phyloP scores from a whole-genome alignment of 2,329 filamentous ascomycete species.

The Neurospora crassa region DNA sequence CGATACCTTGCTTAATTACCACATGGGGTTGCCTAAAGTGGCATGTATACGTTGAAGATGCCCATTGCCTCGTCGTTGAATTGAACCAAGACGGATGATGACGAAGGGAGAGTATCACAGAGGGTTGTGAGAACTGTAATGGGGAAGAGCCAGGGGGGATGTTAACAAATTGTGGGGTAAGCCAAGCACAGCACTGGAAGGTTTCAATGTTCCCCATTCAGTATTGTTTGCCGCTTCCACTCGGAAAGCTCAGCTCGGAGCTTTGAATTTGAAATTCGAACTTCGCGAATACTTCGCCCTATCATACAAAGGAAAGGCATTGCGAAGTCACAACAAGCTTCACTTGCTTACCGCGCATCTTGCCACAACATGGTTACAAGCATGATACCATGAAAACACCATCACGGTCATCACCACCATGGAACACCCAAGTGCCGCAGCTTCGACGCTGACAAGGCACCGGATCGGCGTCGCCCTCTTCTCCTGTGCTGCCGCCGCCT shows the following conservation, averaged over 20 bases:
- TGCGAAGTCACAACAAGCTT: not conserved
- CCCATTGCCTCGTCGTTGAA: not conserved
- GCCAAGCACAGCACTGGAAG: not conserved
- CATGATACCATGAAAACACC: not conserved
- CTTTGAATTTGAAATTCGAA: not conserved
- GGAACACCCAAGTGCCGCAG: conserved; percentile 26
- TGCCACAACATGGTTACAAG: not conserved
- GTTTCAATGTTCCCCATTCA: not conserved
- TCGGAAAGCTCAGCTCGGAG: not conserved
- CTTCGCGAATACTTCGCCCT: not conserved
- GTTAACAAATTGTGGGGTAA: not conserved
- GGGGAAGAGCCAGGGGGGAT: not conserved
- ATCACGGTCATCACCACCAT: conserved; percentile 10
- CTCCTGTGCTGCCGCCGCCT: conserved; percentile 46
- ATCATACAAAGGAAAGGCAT: not conserved
- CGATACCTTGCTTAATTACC: not conserved
- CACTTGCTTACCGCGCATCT: not conserved
- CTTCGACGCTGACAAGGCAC: conserved; percentile 45
- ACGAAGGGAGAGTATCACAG: not conserved
- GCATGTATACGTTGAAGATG: not conserved
- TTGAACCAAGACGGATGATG: not conserved
- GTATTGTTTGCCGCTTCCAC: not conserved
- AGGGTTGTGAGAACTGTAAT: not conserved
- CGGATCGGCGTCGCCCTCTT: conserved; percentile 46
- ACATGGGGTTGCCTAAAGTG: too few relatives aligned